Percentiles rank a stretch among this genome's conserved stretches.
These are phyloP conservation scores for Claviceps maximensis DNA, from an alignment of 2,329 filamentous ascomycete genomes.

Conservation along the genomic window DNA sequence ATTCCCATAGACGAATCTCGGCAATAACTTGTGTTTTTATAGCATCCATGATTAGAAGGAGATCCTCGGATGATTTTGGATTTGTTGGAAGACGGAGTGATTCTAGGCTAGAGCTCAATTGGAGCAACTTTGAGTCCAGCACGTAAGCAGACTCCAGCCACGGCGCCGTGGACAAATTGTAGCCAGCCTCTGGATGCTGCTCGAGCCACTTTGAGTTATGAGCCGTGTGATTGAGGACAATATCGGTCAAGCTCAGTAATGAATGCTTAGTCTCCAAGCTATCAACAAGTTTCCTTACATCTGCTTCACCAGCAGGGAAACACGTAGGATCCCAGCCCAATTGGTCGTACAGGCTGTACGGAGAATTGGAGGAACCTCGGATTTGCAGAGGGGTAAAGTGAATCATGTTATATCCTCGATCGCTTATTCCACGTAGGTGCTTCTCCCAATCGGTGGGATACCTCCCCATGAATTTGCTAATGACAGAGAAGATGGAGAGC, in stretches of 20 bases:
- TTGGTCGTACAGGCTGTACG: conserved; percentile 94
- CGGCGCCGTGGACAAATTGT: conserved; percentile 84
- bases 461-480: conserved; percentile 96
- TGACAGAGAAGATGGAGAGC: conserved; percentile 80
- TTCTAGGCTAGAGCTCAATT: conserved; percentile 62
- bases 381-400: conserved; percentile 93
- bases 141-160: conserved; percentile 54
- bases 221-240: conserved; percentile 96
- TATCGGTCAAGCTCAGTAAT: conserved; percentile 80
- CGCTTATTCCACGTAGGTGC: conserved; percentile 76
- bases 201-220: conserved; percentile 91
- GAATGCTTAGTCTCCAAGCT: conserved; percentile 78
- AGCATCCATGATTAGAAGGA: conserved; percentile 69
- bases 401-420: conserved; percentile 95
- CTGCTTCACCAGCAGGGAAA: conserved; percentile 76
- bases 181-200: conserved; percentile 88
- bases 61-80: conserved; percentile 55
- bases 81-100: conserved; percentile 63
- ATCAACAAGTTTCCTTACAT: conserved; percentile 62
- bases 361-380: conserved; percentile 83
- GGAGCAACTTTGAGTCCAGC: conserved; percentile 50
- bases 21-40: conserved; percentile 71
- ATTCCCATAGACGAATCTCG: conserved; percentile 79
- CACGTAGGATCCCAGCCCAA: conserved; percentile 67
- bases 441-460: conserved; percentile 84